Evolutionary conservation across 1,284 basidiomycete genomes (phyloP).

Genomic region (Quambalaria eucalypti): DNA sequence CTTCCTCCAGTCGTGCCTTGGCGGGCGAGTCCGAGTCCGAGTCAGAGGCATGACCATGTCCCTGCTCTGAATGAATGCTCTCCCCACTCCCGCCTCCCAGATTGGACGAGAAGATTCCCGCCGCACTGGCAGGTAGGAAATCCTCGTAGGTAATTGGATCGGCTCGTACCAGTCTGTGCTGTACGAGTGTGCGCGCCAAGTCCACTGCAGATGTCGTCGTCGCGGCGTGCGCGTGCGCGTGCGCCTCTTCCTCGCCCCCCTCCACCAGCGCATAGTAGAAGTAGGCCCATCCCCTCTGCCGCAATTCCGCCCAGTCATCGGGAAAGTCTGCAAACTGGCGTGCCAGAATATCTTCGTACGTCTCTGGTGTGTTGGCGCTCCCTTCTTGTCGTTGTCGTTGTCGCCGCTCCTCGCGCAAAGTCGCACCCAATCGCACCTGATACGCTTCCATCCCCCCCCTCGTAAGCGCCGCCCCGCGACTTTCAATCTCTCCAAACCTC

Average conservation of each 20-base stretch:
- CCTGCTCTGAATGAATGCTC: not conserved
- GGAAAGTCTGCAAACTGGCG: not conserved
- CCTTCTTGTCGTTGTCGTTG: not conserved
- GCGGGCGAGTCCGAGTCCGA: not conserved
- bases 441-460: constrained; percentile 20
- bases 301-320: not conserved
- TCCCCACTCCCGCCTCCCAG: too few species aligned
- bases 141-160: constrained; percentile 50
- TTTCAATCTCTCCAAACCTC: constrained; percentile 51
- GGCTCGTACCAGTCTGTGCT: constrained; percentile 13
- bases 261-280: not conserved
- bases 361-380: not conserved
- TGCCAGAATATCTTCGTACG: not conserved
- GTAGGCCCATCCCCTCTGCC: not conserved
- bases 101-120: constrained; percentile 50
- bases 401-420: not conserved
- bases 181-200: not conserved
- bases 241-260: not conserved
- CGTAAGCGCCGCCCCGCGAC: constrained; percentile 49
- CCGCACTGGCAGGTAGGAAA: constrained; percentile 50
- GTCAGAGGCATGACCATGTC: not conserved
- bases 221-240: not conserved
- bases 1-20: not conserved
- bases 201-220: not conserved
- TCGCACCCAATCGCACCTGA: too few species aligned